Conservation (phyloP, 2,329 filamentous ascomycete species). For the Colletotrichum sp. region DNA sequence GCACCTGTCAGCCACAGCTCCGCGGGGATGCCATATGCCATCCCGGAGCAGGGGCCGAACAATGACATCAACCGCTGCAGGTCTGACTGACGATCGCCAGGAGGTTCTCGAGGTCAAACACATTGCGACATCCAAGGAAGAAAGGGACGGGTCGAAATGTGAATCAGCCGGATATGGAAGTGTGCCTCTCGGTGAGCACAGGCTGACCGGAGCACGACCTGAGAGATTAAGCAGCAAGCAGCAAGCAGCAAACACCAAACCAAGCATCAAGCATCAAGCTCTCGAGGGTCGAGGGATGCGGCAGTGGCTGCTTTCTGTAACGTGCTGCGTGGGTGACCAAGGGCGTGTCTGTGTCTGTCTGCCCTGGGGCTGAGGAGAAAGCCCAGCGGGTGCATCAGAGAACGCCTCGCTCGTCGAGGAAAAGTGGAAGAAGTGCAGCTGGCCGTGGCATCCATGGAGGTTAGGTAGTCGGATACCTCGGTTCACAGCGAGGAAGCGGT, state of each 20-base stretch:
- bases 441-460: background rate
- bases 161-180: background rate
- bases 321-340: background rate
- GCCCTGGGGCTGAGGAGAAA: constrained; percentile 18
- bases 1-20: background rate
- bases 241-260: background rate
- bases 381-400: constrained; percentile 9
- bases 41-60: background rate
- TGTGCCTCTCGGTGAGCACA: constrained; percentile 9
- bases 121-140: background rate
- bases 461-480: background rate
- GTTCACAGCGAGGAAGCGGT: background rate
- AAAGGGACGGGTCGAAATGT: background rate
- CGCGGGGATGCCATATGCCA: background rate
- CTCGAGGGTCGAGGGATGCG: background rate
- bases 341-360: background rate
- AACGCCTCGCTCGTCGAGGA: constrained; percentile 7
- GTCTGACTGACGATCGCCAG: background rate
- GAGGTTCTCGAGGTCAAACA: background rate
- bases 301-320: background rate
- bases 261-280: background rate
- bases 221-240: background rate
- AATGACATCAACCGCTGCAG: constrained; percentile 17
- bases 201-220: background rate
- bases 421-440: constrained; percentile 5